Evolutionary conservation across 2,329 filamentous ascomycete genomes (phyloP).

Genomic region (Exophiala xenobiotica): DNA sequence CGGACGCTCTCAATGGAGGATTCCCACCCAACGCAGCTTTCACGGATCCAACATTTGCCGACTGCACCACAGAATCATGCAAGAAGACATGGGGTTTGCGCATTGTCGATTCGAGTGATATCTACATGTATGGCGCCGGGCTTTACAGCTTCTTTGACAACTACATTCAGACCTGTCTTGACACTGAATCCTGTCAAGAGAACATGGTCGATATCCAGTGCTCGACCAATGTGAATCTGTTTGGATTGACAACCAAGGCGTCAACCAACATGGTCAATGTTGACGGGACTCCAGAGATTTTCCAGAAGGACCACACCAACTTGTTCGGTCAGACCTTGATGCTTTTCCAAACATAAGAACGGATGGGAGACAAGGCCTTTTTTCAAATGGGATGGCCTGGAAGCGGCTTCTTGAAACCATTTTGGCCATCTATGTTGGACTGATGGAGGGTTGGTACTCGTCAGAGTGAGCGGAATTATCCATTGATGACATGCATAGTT

Average conservation of each 20-base stretch:
- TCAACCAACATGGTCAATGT: conserved; percentile 70
- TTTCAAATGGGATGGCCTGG: too few relatives aligned
- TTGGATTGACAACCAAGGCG: conserved; percentile 72
- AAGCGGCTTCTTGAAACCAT: too few relatives aligned
- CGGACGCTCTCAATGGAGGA: conserved; percentile 69
- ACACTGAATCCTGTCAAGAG: conserved; percentile 68
- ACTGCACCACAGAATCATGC: conserved; percentile 58
- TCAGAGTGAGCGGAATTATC: conserved; percentile 2
- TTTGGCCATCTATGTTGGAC: conserved; percentile 5
- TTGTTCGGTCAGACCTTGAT: conserved; percentile 65
- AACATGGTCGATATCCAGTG: conserved; percentile 74
- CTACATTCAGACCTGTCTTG: conserved; percentile 70
- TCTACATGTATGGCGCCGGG: conserved; percentile 70
- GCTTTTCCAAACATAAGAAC: conserved; percentile 41
- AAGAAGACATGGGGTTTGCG: conserved; percentile 77
- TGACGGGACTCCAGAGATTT: conserved; percentile 54
- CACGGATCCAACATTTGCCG: conserved; percentile 68
- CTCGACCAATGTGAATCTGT: conserved; percentile 60
- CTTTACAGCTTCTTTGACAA: conserved; percentile 84
- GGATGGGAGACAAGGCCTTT: background rate
- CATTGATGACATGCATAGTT: conserved; percentile 3
- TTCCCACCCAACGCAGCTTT: conserved; percentile 60
- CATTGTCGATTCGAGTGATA: conserved; percentile 63
- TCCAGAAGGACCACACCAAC: conserved; percentile 63
- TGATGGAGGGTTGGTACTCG: background rate